Base-by-base conservation (phyloP, 345 rosid species). In the Microcos paniculata region DNA sequence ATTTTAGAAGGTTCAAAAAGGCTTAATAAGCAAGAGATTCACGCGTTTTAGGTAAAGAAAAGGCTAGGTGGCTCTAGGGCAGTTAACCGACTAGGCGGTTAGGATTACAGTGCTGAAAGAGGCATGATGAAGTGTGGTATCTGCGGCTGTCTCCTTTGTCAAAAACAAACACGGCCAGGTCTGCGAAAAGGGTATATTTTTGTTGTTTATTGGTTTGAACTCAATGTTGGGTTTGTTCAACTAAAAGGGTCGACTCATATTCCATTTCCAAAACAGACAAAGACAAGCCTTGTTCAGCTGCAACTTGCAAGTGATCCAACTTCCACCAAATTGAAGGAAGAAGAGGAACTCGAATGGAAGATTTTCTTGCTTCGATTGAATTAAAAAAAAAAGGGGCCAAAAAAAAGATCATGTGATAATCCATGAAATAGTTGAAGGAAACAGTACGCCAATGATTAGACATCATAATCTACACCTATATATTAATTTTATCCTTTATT, bases 101-200 rank as follows among this genome's bases (percentile, higher is more conserved):
- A 67, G 56, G 53, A 26, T 67, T 26, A 13, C 13, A 16, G 11
- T 48, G 43, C 38, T 28, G 30, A 26, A 48, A 69, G 15, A 16
- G 58, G 72, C 30, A 48, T 48, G 43, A 24, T 18, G 53, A 30
- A 68, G 24, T 40, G 42, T 16, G 42, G 14, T 45, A 15, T 8
- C 23, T 67, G 8, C 55, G 15, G 56, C 40, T 46, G 72, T 67
- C 13, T 66, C 21, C n/a, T 23, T 46, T 67, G 71, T 67, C 71
- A 46, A 26, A 67, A 67, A 14, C 71, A 67, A 58, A 56, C 52
- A 21, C 38, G 74, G 69, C 59, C 6, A 21, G 23, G 75, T 56
- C 74, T 8, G 48, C 56, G 24, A 67, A 40, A 62, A 46, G 7
- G 26, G 51, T 21, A 14, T 28, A n/a, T 19, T 51, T 21, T 30